Evolutionary conservation across 192 early-diverging fungal genomes (phyloP), one percentile per base, ranked within the genome.

Genomic region (Allomyces arbusculus): DNA sequence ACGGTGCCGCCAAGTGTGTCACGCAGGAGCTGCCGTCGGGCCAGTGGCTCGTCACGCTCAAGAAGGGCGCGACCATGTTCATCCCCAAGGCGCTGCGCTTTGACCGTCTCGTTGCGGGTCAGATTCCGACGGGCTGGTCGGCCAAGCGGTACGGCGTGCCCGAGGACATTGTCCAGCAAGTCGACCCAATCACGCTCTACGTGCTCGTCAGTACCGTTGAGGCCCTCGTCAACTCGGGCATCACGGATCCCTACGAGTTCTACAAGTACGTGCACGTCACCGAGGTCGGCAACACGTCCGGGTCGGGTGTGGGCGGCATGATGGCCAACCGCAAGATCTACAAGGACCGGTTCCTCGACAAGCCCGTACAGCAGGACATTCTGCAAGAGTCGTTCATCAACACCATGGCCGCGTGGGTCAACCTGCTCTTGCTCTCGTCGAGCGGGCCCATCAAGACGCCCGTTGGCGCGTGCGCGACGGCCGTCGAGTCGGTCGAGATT

Each of bases 211-310:
- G 90, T 23, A 95, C 92, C 61, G 91, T 92, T 24, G 92, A 95
- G 75, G 91, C 92, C 25, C 77, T 95, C 65, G 78, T 91, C 62
- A 79, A 89, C 40, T 87, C 88, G 67, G 92, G 92, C 79, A 88
- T 95, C 63, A 92, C 91, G 23, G 92, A 95, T 69, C 92, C 92
- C 33, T 95, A 95, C 80, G 92, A 95, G 77, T 88, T 95, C 79
- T 95, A 89, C 83, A 81, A 92, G 73, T 92, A 94, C 68, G 89
- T 95, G 61, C 92, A 95, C 73, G 90, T 95, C 61, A 87, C 87
- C 69, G 91, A 95, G 73, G 82, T 95, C 44, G 92, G 92, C 66
- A 95, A 91, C 83, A 82, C 86, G 43, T 80, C 85, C 44, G 92
- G 92, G 68, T 89, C 88, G 63, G 91, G 90, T 77, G 84, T 94